Percentiles rank a stretch among this genome's conserved stretches.
These are phyloP conservation scores for Penicillium decumbens DNA, from an alignment of 2,329 filamentous ascomycete genomes.

Conservation along the genomic window DNA sequence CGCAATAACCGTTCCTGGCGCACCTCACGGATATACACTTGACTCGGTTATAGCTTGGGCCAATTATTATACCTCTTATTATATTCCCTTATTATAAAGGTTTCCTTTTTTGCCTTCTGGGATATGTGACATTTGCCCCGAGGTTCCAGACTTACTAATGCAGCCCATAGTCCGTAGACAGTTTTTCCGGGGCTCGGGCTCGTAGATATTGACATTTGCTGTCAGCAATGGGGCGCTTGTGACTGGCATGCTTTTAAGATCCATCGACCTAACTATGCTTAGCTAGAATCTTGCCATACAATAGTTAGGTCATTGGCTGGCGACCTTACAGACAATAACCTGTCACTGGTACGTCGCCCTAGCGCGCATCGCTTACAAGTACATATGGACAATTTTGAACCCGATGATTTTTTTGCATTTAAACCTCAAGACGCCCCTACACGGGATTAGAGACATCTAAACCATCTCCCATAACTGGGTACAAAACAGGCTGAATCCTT, in stretches of 20 bases:
- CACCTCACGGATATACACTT: slow-evolving; percentile 1
- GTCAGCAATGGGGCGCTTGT: not conserved
- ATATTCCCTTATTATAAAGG: too few relatives aligned
- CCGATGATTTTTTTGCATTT: slow-evolving; percentile 38
- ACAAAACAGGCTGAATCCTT: slow-evolving; percentile 34
- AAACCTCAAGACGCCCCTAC: slow-evolving; percentile 39
- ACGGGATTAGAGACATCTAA: slow-evolving; percentile 41
- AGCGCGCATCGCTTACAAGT: not conserved
- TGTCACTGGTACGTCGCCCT: too few relatives aligned
- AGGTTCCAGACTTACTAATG: not conserved
- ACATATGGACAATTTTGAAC: slow-evolving; percentile 17
- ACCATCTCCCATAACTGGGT: slow-evolving; percentile 36
- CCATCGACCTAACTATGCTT: too few relatives aligned
- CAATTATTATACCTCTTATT: not conserved
- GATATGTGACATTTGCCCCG: too few relatives aligned
- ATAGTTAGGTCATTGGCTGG: not conserved
- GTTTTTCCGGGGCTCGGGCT: not conserved
- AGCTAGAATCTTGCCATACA: too few relatives aligned
- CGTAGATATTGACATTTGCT: not conserved
- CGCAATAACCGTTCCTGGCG: slow-evolving; percentile 25
- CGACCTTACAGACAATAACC: too few relatives aligned
- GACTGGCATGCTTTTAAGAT: too few relatives aligned
- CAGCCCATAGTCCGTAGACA: not conserved
- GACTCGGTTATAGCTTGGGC: slow-evolving; percentile 3
- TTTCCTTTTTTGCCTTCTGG: too few relatives aligned